These are phyloP conservation scores for Craspedostauros australis DNA, from an alignment of 108 stramenopile genomes.

Conservation along the genomic window DNA sequence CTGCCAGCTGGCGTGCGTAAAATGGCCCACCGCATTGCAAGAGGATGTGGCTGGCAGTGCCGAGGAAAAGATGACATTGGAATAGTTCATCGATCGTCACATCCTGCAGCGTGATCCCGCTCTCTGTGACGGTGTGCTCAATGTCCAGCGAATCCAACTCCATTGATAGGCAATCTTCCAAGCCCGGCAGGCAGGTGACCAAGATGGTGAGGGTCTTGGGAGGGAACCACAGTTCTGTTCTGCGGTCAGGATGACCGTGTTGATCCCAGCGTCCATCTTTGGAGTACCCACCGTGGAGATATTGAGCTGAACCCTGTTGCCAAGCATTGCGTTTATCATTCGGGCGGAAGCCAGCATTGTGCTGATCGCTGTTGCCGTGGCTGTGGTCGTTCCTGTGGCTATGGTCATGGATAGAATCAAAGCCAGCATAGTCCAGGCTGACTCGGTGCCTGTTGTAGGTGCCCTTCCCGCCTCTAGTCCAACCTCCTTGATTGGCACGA, in stretches of 20 bases:
- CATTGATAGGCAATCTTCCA: constrained; percentile 41
- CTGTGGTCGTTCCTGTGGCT: not conserved
- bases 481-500: not conserved
- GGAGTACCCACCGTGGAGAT: not conserved
- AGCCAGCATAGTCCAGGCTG: not conserved
- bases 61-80: constrained; percentile 49
- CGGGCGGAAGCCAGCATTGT: not conserved
- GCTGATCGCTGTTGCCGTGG: not conserved
- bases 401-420: not conserved
- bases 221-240: not conserved
- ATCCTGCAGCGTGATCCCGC: constrained; percentile 29
- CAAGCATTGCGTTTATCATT: not conserved
- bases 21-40: constrained; percentile 36
- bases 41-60: constrained; percentile 57
- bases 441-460: not conserved
- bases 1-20: constrained; percentile 47
- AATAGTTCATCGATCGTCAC: constrained; percentile 30
- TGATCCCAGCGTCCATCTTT: not conserved
- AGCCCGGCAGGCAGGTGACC: constrained; percentile 62
- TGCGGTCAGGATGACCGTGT: not conserved
- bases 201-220: constrained; percentile 8
- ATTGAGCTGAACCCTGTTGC: not conserved
- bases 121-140: not conserved
- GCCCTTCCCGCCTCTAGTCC: not conserved
- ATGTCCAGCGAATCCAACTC: constrained; percentile 47